These are phyloP conservation scores for Blakeslea trispora DNA, from an alignment of 371 early-diverging fungal genomes.

Conservation along the genomic window DNA sequence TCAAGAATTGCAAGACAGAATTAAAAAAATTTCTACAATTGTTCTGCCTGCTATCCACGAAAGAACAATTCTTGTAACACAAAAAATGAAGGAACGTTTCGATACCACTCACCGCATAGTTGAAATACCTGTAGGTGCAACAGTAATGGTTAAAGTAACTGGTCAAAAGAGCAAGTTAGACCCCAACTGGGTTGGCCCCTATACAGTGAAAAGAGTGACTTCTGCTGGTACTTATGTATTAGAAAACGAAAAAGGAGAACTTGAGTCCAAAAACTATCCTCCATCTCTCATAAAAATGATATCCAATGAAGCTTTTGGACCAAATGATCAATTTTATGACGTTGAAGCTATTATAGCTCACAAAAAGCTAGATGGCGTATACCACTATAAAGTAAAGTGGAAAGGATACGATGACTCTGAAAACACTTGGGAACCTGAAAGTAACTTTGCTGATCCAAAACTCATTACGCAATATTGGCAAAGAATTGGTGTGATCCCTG, in stretches of 20 bases:
- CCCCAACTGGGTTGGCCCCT: not conserved
- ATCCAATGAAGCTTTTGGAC: slow-evolving; percentile 12
- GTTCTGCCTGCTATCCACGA: not conserved
- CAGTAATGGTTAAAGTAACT: not conserved
- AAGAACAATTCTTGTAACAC: not conserved
- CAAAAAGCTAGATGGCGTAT: not conserved
- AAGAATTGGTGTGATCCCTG: not conserved
- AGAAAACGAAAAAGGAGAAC: not conserved
- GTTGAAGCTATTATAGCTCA: not conserved
- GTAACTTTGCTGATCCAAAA: slow-evolving; percentile 11
- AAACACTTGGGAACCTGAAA: slow-evolving; percentile 7
- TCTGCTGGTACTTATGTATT: not conserved
- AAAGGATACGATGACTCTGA: slow-evolving; percentile 1
- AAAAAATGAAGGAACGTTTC: not conserved
- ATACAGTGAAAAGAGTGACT: not conserved
- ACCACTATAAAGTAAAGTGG: slow-evolving; percentile 10
- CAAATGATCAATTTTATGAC: slow-evolving; percentile 5
- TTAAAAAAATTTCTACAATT: not conserved
- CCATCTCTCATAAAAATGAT: not conserved
- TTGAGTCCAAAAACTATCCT: not conserved
- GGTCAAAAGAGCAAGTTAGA: not conserved
- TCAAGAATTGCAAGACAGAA: not conserved
- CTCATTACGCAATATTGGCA: slow-evolving; percentile 2
- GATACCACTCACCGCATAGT: not conserved
- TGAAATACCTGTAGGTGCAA: not conserved